Base-by-base conservation (phyloP, 441 rosid species). In the Erodium moschatum region DNA sequence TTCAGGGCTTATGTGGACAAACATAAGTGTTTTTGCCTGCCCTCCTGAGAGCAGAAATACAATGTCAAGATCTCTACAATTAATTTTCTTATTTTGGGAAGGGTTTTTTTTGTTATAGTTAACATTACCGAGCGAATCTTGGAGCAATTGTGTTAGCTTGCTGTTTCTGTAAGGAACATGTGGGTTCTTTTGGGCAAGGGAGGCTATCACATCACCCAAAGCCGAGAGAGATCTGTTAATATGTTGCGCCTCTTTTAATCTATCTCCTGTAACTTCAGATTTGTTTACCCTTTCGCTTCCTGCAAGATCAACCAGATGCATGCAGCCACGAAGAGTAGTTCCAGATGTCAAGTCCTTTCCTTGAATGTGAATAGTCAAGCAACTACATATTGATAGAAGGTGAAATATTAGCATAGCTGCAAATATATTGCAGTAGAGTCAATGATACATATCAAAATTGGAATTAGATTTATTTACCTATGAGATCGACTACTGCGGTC, bases 121-220 rank as follows among this genome's bases (percentile, higher is more conserved):
- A 50, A n/a, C 16, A 19, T 77, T 85, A 91, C 97, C 97, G 29
- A 91, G 91, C 67, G 97, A 89, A 63, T 91, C 96, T 72, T 91
- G 97, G 69, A 91, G 96, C 62, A 91, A 83, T 68, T 91, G 97
- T 33, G 97, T 91, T 70, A 91, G 96, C 72, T 91, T 91, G 86
- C 97, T 90, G 78, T 90, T 90, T 77, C 97, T 70, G 73, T 90
- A 88, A 52, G 97, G 97, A 27, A 90, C 95, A 79, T 90, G 97
- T 0, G 90, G 87, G 75, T 87, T 89, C 79, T 87, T 89, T 44
- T 89, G 97, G 9, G 97, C 90, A 73, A 91, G 87, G n/a, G 97
- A 87, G 71, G 96, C 84, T 64, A 91, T 91, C 72, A 91, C 97
- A 77, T 91, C 97, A 15, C 97, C 97, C 66, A 91, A 76, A 70